A percentile compares a stretch with the other conserved stretches of the same genome.
phyloP scores from a whole-genome alignment of 176 grass and related monocot genomes.

The Musa acuminata region DNA sequence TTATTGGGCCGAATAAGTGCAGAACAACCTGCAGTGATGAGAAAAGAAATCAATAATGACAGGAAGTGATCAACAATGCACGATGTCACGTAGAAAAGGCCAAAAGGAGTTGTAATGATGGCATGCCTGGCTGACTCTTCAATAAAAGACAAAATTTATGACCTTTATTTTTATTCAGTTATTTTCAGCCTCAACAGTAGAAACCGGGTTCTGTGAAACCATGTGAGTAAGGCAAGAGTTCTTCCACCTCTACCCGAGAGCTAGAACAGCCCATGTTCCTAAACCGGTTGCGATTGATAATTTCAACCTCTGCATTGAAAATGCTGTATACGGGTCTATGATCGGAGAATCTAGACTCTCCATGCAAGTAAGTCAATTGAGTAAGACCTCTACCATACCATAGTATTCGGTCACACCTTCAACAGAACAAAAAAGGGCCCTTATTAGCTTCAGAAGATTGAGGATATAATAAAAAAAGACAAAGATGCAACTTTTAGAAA shows the following conservation, averaged over 20 bases:
- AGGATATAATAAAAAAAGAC: background rate
- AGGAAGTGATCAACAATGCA: background rate
- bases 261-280: conserved; percentile 59
- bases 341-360: conserved; percentile 89
- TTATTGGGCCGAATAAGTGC: background rate
- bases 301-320: conserved; percentile 87
- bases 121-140: background rate
- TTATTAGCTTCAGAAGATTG: background rate
- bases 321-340: conserved; percentile 82
- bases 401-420: conserved; percentile 90
- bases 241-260: conserved; percentile 83
- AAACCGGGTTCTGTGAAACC: conserved; percentile 40
- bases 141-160: background rate
- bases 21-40: background rate
- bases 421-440: conserved; percentile 6
- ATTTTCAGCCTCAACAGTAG: conserved; percentile 17
- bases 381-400: conserved; percentile 71
- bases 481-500: too few relatives aligned
- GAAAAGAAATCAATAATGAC: background rate
- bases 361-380: conserved; percentile 68
- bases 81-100: too few relatives aligned
- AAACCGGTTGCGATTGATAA: conserved; percentile 38
- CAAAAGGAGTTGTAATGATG: background rate
- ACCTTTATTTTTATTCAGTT: conserved; percentile 34
- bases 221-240: conserved; percentile 67